Evolutionary conservation across 1,139 yeast genomes (phyloP), one percentile per base, ranked within the genome.

Genomic region (Protomyces gravidus): DNA sequence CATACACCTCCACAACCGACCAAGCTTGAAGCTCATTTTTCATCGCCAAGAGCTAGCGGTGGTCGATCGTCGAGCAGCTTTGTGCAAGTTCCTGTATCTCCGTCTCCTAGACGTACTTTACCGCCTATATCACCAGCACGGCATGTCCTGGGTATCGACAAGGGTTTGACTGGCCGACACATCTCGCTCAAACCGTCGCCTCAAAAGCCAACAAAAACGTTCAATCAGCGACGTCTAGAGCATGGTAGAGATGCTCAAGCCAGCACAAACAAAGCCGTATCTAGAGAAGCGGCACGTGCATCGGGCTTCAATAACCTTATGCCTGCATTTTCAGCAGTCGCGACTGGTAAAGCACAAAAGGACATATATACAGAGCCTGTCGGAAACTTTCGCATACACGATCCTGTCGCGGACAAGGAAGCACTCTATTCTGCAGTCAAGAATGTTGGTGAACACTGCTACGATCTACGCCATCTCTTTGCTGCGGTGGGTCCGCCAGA

Each of bases 401-500:
- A 45, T 11, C 51, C 48, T 6, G 23, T 28, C 2, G 19, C 48
- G n/a, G 89, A 58, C 85, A 82, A 65, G 3, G 70, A 76, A 0
- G 62, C 68, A 7, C 69, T 67, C 0, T 69, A 69, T 1, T 62
- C 84, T 2, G 67, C 69, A 2, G 60, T 65, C 3, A 65, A 77
- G 2, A 66, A 84, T 13, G 65, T 70, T 5, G 77, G 78, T 7
- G 78, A 81, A 60, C 83, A 83, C 65, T 69, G 83, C 0, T 70
- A 85, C 49, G 74, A 84, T 47, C 68, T 84, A 5, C 78, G 78
- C n/a, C 81, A 82, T 62, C 71, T 85, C 9, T 77, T 80, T 62
- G 86, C 86, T 2, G 83, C 83, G 63, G 82, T 88, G 1, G 66
- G 71, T 45, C 85, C 92, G 3, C 95, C 96, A 0, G 74, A 79